phyloP scores from a whole-genome alignment of 2,329 filamentous ascomycete genomes.

The Cladosporium sp. region DNA sequence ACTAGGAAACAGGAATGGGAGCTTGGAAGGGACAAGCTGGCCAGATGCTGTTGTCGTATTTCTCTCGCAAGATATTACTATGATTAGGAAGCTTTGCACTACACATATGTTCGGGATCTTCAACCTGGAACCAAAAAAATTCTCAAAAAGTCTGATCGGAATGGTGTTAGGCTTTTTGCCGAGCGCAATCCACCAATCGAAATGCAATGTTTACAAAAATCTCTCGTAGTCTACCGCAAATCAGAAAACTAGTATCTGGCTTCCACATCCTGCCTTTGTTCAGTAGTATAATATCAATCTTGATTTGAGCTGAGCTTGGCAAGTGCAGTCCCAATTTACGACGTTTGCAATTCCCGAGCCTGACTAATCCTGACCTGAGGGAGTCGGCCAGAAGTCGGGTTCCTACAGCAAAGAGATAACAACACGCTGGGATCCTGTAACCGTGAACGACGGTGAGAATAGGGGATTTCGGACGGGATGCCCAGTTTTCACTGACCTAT shows the following conservation, averaged over 20 bases:
- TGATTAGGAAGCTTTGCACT: neutral
- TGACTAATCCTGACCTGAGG: neutral
- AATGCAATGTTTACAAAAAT: neutral
- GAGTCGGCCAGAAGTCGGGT: neutral
- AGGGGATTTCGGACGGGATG: too few relatives aligned
- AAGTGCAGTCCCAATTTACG: neutral
- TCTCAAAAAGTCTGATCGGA: neutral
- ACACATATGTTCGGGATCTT: neutral
- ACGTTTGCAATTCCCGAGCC: neutral
- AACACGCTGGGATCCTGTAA: slow-evolving; percentile 27
- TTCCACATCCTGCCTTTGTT: neutral
- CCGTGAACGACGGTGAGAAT: slow-evolving; percentile 16
- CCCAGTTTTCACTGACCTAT: too few relatives aligned
- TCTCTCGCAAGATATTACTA: too few relatives aligned
- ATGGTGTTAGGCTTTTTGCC: neutral
- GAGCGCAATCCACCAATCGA: neutral
- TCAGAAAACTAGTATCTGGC: neutral
- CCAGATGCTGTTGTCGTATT: too few relatives aligned
- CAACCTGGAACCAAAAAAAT: neutral
- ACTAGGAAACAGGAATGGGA: too few relatives aligned
- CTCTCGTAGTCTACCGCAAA: neutral
- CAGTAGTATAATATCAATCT: neutral
- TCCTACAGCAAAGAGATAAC: slow-evolving; percentile 43
- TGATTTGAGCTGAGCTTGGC: neutral
- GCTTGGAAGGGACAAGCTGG: too few relatives aligned